Conservation (phyloP, 129 eudicot species). For the Pseudognaphalium luteoalbum region DNA sequence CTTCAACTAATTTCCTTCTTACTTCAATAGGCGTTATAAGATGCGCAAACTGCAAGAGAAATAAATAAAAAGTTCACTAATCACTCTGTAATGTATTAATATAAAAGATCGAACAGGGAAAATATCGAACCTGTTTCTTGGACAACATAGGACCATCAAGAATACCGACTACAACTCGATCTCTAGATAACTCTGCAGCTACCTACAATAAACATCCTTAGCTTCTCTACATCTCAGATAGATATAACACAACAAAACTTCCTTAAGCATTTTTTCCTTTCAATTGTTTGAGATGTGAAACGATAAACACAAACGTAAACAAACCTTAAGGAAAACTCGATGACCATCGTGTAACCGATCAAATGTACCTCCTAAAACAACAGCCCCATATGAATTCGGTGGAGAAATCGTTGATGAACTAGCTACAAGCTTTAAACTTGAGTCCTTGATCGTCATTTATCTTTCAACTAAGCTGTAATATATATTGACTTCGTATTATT, state of each 20-base stretch:
- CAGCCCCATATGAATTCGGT: conserved; percentile 57
- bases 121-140: conserved; percentile 58
- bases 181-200: conserved; percentile 72
- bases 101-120: background rate
- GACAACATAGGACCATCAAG: conserved; percentile 85
- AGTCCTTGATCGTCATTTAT: conserved; percentile 28
- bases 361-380: conserved; percentile 90
- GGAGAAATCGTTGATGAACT: conserved; percentile 36
- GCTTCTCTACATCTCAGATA: background rate
- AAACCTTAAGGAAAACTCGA: conserved; percentile 82
- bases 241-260: background rate
- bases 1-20: conserved; percentile 62
- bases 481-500: background rate
- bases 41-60: conserved; percentile 67
- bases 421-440: conserved; percentile 8
- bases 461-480: background rate
- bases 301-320: background rate
- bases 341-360: conserved; percentile 94
- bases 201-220: conserved; percentile 36
- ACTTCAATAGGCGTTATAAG: conserved; percentile 70
- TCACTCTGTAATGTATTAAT: background rate
- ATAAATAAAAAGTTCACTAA: background rate
- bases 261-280: background rate
- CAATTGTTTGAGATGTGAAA: background rate
- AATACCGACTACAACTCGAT: conserved; percentile 79